Conservation (phyloP, 352 stramenopile species). For the Phytophthora boehmeriae region DNA sequence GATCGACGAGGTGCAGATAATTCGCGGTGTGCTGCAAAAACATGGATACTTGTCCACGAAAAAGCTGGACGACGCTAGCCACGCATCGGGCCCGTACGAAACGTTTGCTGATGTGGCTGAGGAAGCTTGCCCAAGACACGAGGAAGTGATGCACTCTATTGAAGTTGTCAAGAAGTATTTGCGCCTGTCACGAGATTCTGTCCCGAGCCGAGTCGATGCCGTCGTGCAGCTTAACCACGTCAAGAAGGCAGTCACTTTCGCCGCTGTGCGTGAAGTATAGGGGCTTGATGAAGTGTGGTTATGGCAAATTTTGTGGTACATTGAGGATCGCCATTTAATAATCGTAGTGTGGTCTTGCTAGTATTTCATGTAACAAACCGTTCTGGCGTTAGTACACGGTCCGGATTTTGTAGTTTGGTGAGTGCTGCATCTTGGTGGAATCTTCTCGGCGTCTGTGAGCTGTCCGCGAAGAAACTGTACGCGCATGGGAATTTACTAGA, state of each 20-base stretch:
- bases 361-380: constrained; percentile 7
- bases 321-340: constrained; percentile 7
- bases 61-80: constrained; percentile 61
- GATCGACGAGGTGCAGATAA: constrained; percentile 86
- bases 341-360: constrained; percentile 16
- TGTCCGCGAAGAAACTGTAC: constrained; percentile 7
- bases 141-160: constrained; percentile 66
- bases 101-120: constrained; percentile 55
- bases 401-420: constrained; percentile 37
- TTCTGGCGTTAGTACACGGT: constrained; percentile 35
- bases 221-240: constrained; percentile 80
- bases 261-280: constrained; percentile 24
- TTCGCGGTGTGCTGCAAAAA: constrained; percentile 82
- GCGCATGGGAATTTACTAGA: constrained; percentile 2
- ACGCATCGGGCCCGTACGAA: constrained; percentile 51
- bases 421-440: constrained; percentile 12
- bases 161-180: constrained; percentile 78
- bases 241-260: constrained; percentile 54
- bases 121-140: constrained; percentile 51
- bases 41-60: constrained; percentile 76
- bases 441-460: constrained; percentile 16
- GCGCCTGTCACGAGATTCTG: constrained; percentile 56
- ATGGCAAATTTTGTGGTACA: constrained; percentile 11
- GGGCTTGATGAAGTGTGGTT: background rate
- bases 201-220: constrained; percentile 59